Percentiles rank a stretch among this genome's conserved stretches.
phyloP scores from a whole-genome alignment of 352 stramenopile species.

The Phytopythium helicoides region DNA sequence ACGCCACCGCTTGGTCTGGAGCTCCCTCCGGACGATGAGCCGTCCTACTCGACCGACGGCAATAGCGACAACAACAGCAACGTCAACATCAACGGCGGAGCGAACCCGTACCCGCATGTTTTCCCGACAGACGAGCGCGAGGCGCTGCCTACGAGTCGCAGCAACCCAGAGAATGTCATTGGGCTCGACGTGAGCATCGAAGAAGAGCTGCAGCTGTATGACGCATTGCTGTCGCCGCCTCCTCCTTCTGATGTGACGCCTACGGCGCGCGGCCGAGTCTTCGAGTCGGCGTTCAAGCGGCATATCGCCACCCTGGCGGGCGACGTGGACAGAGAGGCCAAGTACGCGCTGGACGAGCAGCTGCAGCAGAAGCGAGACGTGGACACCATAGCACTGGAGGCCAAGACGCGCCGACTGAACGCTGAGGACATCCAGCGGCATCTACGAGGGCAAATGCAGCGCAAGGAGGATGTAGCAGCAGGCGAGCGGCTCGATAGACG shows the following conservation, averaged over 20 bases:
- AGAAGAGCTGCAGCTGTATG: conserved; percentile 53
- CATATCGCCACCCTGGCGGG: conserved; percentile 47
- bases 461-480: conserved; percentile 20
- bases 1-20: conserved; percentile 42
- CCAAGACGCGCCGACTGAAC: conserved; percentile 37
- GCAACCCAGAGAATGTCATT: conserved; percentile 56
- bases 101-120: conserved; percentile 9
- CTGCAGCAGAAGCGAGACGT: conserved; percentile 57
- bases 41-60: conserved; percentile 19
- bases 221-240: conserved; percentile 35
- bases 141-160: conserved; percentile 42
- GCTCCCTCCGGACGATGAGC: conserved; percentile 36
- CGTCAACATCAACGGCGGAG: conserved; percentile 13
- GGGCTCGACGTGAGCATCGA: conserved; percentile 37
- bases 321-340: conserved; percentile 55
- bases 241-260: conserved; percentile 16
- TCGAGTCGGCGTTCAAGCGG: conserved; percentile 60
- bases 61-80: conserved; percentile 14
- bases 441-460: conserved; percentile 50
- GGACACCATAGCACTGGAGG: conserved; percentile 46
- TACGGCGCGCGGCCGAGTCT: conserved; percentile 17
- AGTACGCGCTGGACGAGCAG: conserved; percentile 52
- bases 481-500: conserved; percentile 32
- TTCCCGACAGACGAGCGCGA: conserved; percentile 39
- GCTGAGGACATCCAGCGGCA: conserved; percentile 62